Evolutionary conservation across 176 grass and related monocot species (phyloP).

Genomic region (Metroxylon sagu): DNA sequence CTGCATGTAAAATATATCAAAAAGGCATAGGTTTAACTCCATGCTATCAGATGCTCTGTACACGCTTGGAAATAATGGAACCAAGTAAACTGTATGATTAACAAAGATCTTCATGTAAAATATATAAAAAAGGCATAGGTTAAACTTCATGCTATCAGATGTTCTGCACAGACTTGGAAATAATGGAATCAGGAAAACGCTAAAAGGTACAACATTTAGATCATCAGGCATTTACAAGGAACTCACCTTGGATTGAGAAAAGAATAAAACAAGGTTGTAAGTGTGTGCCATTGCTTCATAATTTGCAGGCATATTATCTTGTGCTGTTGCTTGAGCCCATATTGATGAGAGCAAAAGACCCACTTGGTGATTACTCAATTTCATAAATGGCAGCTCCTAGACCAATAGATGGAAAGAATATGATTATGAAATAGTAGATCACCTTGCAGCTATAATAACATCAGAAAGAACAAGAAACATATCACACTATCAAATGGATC

Average conservation of each 20-base stretch:
- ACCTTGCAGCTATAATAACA: too few species aligned
- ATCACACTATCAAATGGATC: too few species aligned
- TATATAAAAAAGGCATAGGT: too few species aligned
- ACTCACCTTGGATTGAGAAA: conserved; percentile 67
- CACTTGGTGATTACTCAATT: conserved; percentile 70
- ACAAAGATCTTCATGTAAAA: too few species aligned
- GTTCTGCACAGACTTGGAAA: too few species aligned
- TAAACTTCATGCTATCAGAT: too few species aligned
- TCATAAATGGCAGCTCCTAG: conserved; percentile 67
- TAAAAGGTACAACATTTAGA: background rate
- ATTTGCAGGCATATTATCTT: conserved; percentile 75
- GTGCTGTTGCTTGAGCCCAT: conserved; percentile 71
- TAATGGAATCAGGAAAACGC: background rate
- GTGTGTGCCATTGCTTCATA: conserved; percentile 80
- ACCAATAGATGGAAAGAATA: conserved; percentile 7
- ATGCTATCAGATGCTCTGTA: too few species aligned
- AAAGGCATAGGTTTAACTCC: too few species aligned
- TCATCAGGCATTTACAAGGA: background rate
- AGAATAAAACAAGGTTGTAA: conserved; percentile 64
- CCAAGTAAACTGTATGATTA: too few species aligned
- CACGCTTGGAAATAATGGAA: background rate
- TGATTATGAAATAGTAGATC: too few species aligned
- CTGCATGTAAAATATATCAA: too few species aligned
- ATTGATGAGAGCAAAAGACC: conserved; percentile 85
- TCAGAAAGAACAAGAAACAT: too few species aligned